Evolutionary conservation across 2,329 filamentous ascomycete species (phyloP).

Genomic region (Parastagonospora avenae): DNA sequence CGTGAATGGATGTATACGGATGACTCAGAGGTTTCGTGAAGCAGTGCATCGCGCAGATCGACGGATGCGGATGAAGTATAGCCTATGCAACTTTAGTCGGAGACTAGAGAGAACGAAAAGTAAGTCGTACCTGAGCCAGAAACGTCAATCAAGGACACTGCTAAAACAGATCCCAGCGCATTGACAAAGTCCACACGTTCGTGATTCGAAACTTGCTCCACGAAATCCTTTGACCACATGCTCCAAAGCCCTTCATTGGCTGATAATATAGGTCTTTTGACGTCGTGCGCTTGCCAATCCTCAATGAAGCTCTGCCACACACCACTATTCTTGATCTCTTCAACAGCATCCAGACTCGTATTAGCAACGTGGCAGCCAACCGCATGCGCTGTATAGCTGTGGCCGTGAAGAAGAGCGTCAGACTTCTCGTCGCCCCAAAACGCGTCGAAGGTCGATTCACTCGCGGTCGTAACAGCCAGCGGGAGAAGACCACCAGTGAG

Average conservation of each 20-base stretch:
- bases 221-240: constrained; percentile 68
- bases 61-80: constrained; percentile 63
- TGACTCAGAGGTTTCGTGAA: constrained; percentile 42
- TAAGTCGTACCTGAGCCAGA: constrained; percentile 49
- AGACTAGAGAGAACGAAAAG: not conserved
- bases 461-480: constrained; percentile 76
- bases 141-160: constrained; percentile 63
- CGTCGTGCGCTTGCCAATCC: not conserved
- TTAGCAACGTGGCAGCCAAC: constrained; percentile 80
- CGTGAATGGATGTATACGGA: constrained; percentile 60
- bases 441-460: constrained; percentile 71
- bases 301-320: constrained; percentile 3
- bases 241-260: constrained; percentile 61
- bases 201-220: constrained; percentile 63
- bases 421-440: constrained; percentile 76
- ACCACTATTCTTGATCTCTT: not conserved
- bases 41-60: constrained; percentile 57
- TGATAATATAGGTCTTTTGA: not conserved
- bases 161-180: constrained; percentile 75
- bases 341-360: constrained; percentile 66
- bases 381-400: constrained; percentile 85
- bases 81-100: constrained; percentile 41
- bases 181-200: constrained; percentile 67
- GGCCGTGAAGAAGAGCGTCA: constrained; percentile 80
- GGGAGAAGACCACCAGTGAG: constrained; percentile 81